Conservation (phyloP, 805 yeast species). For the Candida arabinofermentans region DNA sequence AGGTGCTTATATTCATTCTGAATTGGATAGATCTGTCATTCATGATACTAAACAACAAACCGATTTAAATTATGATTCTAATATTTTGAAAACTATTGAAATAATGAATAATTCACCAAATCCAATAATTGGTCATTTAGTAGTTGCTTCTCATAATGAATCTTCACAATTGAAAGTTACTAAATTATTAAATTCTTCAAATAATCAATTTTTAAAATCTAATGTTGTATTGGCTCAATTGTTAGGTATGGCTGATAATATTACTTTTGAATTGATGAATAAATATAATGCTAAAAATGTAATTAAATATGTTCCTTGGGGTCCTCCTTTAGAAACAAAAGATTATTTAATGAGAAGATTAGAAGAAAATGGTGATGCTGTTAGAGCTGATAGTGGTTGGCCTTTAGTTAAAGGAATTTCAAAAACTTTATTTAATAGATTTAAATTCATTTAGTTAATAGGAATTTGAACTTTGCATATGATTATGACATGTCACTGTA, state of each 20-base stretch:
- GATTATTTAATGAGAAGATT: conserved; percentile 84
- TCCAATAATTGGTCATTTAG: conserved; percentile 64
- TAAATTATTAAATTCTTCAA: conserved; percentile 37
- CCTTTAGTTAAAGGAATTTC: conserved; percentile 58
- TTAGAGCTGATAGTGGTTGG: conserved; percentile 78
- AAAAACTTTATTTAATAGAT: conserved; percentile 32
- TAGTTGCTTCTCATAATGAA: conserved; percentile 87
- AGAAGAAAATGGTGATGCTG: conserved; percentile 96
- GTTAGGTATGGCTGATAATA: conserved; percentile 92
- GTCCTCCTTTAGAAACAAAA: conserved; percentile 91
- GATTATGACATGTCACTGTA: not conserved
- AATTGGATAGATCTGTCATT: conserved; percentile 68
- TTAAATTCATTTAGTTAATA: no score
- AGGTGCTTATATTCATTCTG: conserved; percentile 94
- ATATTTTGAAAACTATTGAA: conserved; percentile 58
- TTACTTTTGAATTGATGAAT: conserved; percentile 68
- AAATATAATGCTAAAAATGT: conserved; percentile 66
- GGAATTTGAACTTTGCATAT: no score
- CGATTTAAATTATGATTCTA: conserved; percentile 71
- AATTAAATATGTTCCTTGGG: conserved; percentile 96
- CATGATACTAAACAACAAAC: conserved; percentile 75
- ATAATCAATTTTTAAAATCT: conserved; percentile 33
- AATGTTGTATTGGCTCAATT: conserved; percentile 86
- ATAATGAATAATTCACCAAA: conserved; percentile 44
- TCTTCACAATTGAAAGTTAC: conserved; percentile 75